Percentiles rank a stretch among this genome's conserved stretches.
These are phyloP conservation scores for Brachypodium distachyon DNA, from an alignment of 202 grass and related monocot genomes.

Conservation along the genomic window DNA sequence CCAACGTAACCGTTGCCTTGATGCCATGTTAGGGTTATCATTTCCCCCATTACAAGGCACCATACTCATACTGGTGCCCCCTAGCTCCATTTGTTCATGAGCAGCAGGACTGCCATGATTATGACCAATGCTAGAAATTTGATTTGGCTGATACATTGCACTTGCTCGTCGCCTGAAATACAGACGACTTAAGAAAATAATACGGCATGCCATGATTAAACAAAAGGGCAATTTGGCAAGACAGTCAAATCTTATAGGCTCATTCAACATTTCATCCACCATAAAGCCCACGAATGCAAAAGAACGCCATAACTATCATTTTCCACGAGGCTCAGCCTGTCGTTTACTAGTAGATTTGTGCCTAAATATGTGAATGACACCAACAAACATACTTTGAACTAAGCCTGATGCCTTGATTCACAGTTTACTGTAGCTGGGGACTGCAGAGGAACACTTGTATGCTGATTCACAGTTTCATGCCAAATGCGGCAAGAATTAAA, in stretches of 20 bases:
- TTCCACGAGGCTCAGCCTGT: background rate
- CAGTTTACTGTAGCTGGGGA: background rate
- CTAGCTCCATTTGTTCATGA: constrained; percentile 23
- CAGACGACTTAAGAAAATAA: background rate
- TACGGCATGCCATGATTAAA: background rate
- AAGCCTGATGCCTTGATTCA: background rate
- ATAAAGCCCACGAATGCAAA: background rate
- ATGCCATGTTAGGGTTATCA: constrained; percentile 30
- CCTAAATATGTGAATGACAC: background rate
- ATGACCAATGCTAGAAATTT: constrained; percentile 35
- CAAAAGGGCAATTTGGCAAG: background rate
- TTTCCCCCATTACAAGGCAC: constrained; percentile 25
- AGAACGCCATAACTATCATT: background rate
- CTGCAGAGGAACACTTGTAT: background rate
- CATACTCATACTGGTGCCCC: background rate
- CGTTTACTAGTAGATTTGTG: background rate
- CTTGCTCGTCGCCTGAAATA: constrained; percentile 31
- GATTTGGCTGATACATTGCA: constrained; percentile 47
- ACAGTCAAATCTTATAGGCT: background rate
- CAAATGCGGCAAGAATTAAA: background rate
- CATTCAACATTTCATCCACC: background rate
- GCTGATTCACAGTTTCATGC: too few species aligned
- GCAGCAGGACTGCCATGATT: constrained; percentile 5
- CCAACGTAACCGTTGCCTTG: constrained; percentile 66
- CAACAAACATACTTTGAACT: background rate